Evolutionary conservation across 306 rosid genomes (phyloP), one percentile per base, ranked within the genome.

Genomic region (Cajanus cajan): DNA sequence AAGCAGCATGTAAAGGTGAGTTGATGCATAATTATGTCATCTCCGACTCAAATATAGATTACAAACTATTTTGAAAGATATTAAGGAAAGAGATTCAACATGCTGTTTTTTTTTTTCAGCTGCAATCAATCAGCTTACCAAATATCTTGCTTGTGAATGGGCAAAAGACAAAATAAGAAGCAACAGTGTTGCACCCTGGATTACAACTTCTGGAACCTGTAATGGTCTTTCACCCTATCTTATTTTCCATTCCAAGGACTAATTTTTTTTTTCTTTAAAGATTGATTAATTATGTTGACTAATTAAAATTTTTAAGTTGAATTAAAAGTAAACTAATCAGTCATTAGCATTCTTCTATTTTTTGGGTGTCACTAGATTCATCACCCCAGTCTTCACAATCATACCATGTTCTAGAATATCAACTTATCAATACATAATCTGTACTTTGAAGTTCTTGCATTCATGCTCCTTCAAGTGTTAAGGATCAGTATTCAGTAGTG

Each of bases 131-230:
- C 98, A 96, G 81, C 88, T 96, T 61, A 80, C 94, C 18, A 90
- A 82, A 70, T 78, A 68, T 77, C 88, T 95, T 86, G 96, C 97
- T 83, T 95, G 99, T 69, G 97, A 95, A 81, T 95, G 98, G 99
- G 99, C 98, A 8, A 89, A 91, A 80, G 98, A 93, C 84, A 91
- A 83, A 58, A 93, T 95, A 85, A 85, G 99, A 82, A 82, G 82
- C 89, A 95, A 95, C 43, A 69, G 85, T 83, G 96, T 95, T 62
- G 90, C 96, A 59, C 98, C 98, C 25, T 93, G 98, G 98, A n/a
- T n/a, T 89, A 86, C 75, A 80, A 93, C 98, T 31, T 55, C 98
- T 80, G 22, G 91, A 86, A 82, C 75, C 52, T 25, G 99, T 93
- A 91, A 86, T 79, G 15, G 73, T 80, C 87, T 77, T 65, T 13